These are phyloP conservation scores for Globisporangium viniferum DNA, from an alignment of 352 stramenopile genomes.

Conservation along the genomic window DNA sequence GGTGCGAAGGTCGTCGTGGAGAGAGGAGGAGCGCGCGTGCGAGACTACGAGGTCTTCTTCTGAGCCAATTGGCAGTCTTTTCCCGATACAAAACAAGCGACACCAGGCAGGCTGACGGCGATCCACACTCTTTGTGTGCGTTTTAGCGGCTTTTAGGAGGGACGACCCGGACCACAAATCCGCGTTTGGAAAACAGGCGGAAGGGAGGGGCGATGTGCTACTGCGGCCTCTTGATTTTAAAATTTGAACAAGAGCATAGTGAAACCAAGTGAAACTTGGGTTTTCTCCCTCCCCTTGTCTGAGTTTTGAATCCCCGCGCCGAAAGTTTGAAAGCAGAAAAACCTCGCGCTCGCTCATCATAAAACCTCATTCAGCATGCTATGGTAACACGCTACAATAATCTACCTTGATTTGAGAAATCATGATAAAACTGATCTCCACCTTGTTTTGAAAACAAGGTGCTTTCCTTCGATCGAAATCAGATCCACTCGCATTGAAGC, in stretches of 20 bases:
- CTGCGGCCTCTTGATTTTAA: constrained; percentile 18
- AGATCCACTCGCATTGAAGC: constrained; percentile 1
- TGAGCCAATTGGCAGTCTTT: constrained; percentile 11
- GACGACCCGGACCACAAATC: constrained; percentile 18
- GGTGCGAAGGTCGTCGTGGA: constrained; percentile 2
- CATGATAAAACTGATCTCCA: background rate
- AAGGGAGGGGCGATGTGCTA: constrained; percentile 23
- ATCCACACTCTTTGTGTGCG: background rate
- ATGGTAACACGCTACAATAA: background rate
- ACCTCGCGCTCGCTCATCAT: background rate
- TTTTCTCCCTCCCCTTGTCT: constrained; percentile 7
- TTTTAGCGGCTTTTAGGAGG: constrained; percentile 5
- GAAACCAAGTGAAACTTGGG: constrained; percentile 23
- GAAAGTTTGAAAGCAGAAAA: constrained; percentile 1
- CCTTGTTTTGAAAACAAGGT: background rate
- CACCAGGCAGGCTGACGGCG: background rate
- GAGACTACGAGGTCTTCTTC: background rate
- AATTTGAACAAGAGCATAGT: constrained; percentile 35
- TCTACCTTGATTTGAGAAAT: background rate
- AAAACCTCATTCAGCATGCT: background rate
- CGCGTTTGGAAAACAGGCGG: background rate
- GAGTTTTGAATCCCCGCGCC: constrained; percentile 14
- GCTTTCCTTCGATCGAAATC: background rate
- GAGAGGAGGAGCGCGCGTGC: constrained; percentile 8
- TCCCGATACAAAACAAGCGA: constrained; percentile 15